These are phyloP conservation scores for Lepidium sativum DNA, from an alignment of 345 rosid genomes.

Conservation along the genomic window DNA sequence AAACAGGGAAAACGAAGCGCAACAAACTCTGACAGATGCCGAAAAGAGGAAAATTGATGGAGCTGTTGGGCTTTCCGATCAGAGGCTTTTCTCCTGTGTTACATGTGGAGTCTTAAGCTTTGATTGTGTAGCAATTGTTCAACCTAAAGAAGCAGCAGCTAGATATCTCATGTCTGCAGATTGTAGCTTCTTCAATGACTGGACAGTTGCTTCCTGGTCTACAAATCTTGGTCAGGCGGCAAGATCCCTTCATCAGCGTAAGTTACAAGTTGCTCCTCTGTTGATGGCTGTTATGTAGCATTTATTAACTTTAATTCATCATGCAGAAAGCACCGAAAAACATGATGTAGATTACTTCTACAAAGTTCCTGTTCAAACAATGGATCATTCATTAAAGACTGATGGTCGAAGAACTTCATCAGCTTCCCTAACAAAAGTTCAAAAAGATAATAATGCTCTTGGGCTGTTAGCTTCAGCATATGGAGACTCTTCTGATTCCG, in stretches of 20 bases:
- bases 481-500: slow-evolving; percentile 91
- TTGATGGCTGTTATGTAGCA: not conserved
- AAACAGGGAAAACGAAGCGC: slow-evolving; percentile 25
- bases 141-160: slow-evolving; percentile 77
- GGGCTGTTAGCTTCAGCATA: slow-evolving; percentile 69
- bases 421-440: slow-evolving; percentile 23
- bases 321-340: slow-evolving; percentile 42
- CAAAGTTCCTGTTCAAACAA: slow-evolving; percentile 40
- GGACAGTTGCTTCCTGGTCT: slow-evolving; percentile 60
- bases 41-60: slow-evolving; percentile 27
- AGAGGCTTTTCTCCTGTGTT: slow-evolving; percentile 85
- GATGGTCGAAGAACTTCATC: slow-evolving; percentile 29
- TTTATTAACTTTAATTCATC: slow-evolving; percentile 10
- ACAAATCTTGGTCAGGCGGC: slow-evolving; percentile 23
- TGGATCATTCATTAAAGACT: slow-evolving; percentile 21
- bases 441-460: slow-evolving; percentile 51
- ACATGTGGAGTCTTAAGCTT: slow-evolving; percentile 86
- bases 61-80: slow-evolving; percentile 62
- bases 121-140: slow-evolving; percentile 78
- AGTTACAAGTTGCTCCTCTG: slow-evolving; percentile 20
- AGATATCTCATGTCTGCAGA: slow-evolving; percentile 87
- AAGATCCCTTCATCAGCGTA: slow-evolving; percentile 37
- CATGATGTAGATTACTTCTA: slow-evolving; percentile 28
- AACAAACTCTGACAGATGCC: slow-evolving; percentile 6
- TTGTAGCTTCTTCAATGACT: slow-evolving; percentile 82